Base-by-base conservation (phyloP, 306 rosid genomes). In the Glycine soja region DNA sequence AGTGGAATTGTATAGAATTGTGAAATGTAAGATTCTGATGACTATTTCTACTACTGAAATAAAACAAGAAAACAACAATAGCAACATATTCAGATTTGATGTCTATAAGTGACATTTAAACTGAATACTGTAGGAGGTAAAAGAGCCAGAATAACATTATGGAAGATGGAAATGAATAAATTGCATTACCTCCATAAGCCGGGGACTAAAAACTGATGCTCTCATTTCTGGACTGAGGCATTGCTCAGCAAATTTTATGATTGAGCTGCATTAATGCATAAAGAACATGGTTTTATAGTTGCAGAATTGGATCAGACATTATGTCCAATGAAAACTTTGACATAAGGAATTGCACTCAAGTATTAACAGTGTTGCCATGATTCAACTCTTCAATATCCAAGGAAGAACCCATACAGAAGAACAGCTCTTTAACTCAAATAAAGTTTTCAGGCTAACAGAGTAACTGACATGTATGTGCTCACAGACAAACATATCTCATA, bases 151-250 rank as follows among this genome's bases (percentile, higher is more conserved):
- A 34, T 54, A 68, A 57, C 64, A 50, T 47, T 52, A 53, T 11
- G 70, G 54, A 78, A 83, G 83, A 80, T 14, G 54, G 58, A 75
- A 83, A 80, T 67, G 51, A 79, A 81, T 69, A 56, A 67, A 42
- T 77, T 50, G 68, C 48, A 56, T 77, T 88, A 95, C 99, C 97
- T 95, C 99, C 99, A 93, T 85, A 58, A 95, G 99, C 66, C 99
- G 91, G 68, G 97, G 97, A 83, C 99, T 95, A 87, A 95, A 95
- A 84, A 93, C 87, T n/a, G 88, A 88, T 69, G 89, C 90, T 75
- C 94, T 88, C 90, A 85, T 83, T 86, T 95, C 95, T 59, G 88
- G 89, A 82, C 89, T 87, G 79, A 91, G 84, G 88, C 97, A 82
- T 80, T 88, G 94, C 88, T 95, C 97, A 32, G 95, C 90, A 89